Base-by-base conservation (phyloP, 345 rosid species). In the Anastatica hierochuntica region DNA sequence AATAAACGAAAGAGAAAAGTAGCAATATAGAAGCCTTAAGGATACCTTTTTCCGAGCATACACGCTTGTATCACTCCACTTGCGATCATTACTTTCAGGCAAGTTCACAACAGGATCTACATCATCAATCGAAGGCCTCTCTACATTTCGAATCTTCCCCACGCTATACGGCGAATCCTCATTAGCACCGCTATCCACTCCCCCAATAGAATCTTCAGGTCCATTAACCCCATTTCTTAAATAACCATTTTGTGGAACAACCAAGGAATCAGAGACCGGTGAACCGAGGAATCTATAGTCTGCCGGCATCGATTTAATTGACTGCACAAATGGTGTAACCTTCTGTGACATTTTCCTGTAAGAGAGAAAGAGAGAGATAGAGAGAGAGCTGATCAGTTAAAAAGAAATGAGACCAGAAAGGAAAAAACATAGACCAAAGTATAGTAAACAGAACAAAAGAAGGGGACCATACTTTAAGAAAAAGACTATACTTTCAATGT, bases 111-210 rank as follows among this genome's bases (percentile, higher is more conserved):
- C 94, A 49, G 52, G 41, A 50, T 81, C 81, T 42, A 60, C 86
- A 62, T 78, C 74, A 35, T 49, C 67, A 2, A 36, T 40, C 31
- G 73, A 63, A 42, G 66, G 82, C 75, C 76, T 73, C 31, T 68
- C 87, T 68, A 76, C 88, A 56, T 31, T 56, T n/a, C 67, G 48
- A 24, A 68, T 57, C 17, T 14, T 20, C 15, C 64, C 60, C 49
- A 80, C 73, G 51, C 64, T 48, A 50, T 92, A 88, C 39, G 98
- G 98, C 3, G 98, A 92, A 58, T 87, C 95, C 49, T 79, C 92
- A 70, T n/a, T n/a, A n/a, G n/a, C n/a, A n/a, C n/a, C n/a, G n/a
- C 46, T 77, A 24, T 72, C 65, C 44, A 67, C n/a, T n/a, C n/a
- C n/a, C n/a, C n/a, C 67, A 64, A 56, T 43, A 10, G 47, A 53